phyloP scores from a whole-genome alignment of 192 early-diverging fungal species.

The Entophlyctis luteolus region DNA sequence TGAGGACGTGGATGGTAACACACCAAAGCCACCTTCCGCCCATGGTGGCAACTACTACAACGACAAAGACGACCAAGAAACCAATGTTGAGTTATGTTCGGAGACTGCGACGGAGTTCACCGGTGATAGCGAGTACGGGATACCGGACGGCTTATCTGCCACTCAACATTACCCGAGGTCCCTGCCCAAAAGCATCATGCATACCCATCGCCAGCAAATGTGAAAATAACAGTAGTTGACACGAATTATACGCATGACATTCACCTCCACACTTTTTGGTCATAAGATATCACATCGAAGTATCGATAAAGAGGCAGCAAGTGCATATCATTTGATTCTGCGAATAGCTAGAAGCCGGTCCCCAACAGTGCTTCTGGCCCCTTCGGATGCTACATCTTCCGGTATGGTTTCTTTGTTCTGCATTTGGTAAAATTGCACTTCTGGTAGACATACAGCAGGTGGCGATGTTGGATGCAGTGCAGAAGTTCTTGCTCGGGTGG shows the following conservation, averaged over 20 bases:
- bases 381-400: conserved; percentile 36
- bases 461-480: conserved; percentile 63
- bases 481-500: conserved; percentile 62
- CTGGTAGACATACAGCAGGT: conserved; percentile 47
- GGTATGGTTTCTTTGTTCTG: too few species aligned
- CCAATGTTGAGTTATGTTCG: too few species aligned
- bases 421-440: conserved; percentile 54
- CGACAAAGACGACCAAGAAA: too few species aligned
- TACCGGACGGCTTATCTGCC: too few species aligned
- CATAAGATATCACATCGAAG: conserved; percentile 54
- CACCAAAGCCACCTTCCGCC: too few species aligned
- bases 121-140: too few species aligned
- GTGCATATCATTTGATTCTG: conserved; percentile 69
- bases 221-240: not conserved
- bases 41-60: too few species aligned
- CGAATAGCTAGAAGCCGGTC: conserved; percentile 61
- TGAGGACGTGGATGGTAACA: too few species aligned
- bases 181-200: too few species aligned
- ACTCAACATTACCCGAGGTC: too few species aligned
- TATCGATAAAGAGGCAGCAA: conserved; percentile 60
- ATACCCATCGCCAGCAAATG: not conserved
- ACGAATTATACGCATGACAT: conserved; percentile 18
- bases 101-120: too few species aligned
- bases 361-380: conserved; percentile 44
- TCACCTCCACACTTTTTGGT: conserved; percentile 45